A percentile compares a stretch with the other conserved stretches of the same genome.
Evolutionary conservation across 2,329 filamentous ascomycete species (phyloP).

Genomic region (Epichloe bromicola): DNA sequence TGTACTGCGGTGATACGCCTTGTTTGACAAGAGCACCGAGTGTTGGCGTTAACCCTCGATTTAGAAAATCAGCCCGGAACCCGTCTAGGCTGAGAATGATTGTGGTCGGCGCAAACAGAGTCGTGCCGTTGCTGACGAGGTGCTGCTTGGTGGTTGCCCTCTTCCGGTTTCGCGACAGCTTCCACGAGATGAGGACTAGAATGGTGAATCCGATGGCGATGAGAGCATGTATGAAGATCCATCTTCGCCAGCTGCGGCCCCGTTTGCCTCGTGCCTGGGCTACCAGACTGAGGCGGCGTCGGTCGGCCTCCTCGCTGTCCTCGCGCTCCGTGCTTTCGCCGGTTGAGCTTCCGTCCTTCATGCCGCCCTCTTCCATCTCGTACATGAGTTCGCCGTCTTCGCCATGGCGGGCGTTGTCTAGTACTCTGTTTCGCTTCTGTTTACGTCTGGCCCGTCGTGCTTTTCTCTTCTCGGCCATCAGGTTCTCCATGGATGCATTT

Average conservation of each 20-base stretch:
- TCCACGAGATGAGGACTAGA: slow-evolving; percentile 44
- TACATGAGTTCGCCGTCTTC: slow-evolving; percentile 72
- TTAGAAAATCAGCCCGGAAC: slow-evolving; percentile 87
- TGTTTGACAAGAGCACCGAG: slow-evolving; percentile 66
- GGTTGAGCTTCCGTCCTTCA: slow-evolving; percentile 52
- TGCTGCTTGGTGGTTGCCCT: slow-evolving; percentile 16
- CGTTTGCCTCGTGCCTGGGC: slow-evolving; percentile 34
- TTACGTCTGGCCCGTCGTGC: slow-evolving; percentile 36
- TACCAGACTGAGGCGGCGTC: slow-evolving; percentile 36
- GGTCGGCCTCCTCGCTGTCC: slow-evolving; percentile 44
- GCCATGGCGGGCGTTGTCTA: slow-evolving; percentile 42
- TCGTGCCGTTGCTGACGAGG: slow-evolving; percentile 66
- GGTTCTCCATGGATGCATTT: slow-evolving; percentile 34
- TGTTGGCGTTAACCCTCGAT: slow-evolving; percentile 69
- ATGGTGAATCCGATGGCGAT: slow-evolving; percentile 42
- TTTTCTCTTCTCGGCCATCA: slow-evolving; percentile 35
- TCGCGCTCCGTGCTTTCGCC: slow-evolving; percentile 50
- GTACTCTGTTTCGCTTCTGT: slow-evolving; percentile 39
- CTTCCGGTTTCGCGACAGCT: slow-evolving; percentile 36
- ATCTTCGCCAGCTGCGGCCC: slow-evolving; percentile 39
- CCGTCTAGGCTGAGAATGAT: slow-evolving; percentile 90
- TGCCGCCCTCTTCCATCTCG: slow-evolving; percentile 74
- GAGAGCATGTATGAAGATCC: slow-evolving; percentile 38
- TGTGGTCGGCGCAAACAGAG: slow-evolving; percentile 80
- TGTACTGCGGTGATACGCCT: slow-evolving; percentile 82